Base-by-base conservation (phyloP, 495 filamentous ascomycete species). In the Podospora conica region DNA sequence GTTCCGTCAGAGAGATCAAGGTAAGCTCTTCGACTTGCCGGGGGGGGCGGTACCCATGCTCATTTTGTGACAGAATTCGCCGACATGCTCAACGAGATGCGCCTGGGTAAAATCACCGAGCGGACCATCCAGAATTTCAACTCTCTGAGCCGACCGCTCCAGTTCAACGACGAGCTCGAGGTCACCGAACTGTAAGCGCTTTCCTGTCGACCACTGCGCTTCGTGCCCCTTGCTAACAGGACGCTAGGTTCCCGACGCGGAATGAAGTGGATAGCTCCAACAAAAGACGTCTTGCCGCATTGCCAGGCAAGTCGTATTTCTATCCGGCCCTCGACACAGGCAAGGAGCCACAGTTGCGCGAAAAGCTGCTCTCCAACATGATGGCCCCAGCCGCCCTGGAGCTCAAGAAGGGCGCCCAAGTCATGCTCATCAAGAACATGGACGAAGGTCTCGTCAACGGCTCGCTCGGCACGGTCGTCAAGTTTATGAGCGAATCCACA, bases 391-490 rank as follows among this genome's bases (percentile, higher is more conserved):
- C 83, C 28, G 67, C 71, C 0, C 85, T 98, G 20, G 84, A 88
- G 56, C 81, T 98, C 55, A 98, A 97, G 77, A 91, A 94, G 69
- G 92, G 92, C 20, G 88, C 93, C 0, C 96, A 98, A 73, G 96
- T 98, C 27, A 98, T 98, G 95, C 78, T 98, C n/a, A 97, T 98
- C 83, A 98, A 98, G 73, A 98, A 98, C 72, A 88, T 97, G 80
- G 95, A 98, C 75, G 94, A 97, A 3, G 85, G 83, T 0, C 85
- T 98, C 2, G 95, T 98, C 64, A 98, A 98, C 68, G 95, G 95
- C 5, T 96, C 95, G 0, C 84, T 98, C 48, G 95, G 95, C 1
- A 90, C 87, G 58, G 89, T 98, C 3, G 77, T 90, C 6, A 88
- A 82, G 3, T 98, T 98, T 77, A 96, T 94, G 91, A 89, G 84